Evolutionary conservation across 768 basidiomycete genomes (phyloP), one percentile per base, ranked within the genome.

Genomic region (Hysterangium stoloniferum): DNA sequence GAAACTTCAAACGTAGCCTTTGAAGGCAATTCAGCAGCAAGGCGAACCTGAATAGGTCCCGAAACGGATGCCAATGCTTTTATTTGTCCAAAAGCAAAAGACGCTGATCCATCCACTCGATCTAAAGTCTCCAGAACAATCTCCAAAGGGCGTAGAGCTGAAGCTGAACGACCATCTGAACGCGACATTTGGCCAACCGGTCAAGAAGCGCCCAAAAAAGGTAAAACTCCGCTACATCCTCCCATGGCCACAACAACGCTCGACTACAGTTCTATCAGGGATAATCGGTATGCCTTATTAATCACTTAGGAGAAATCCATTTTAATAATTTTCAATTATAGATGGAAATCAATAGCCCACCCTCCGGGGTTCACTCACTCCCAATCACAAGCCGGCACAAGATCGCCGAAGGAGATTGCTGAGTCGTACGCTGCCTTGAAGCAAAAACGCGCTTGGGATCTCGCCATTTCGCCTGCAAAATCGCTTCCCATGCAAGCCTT

Each of bases 401-500:
- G 41, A 35, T 42, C 47, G 9, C 46, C 31, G 24, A 54, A 56
- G 36, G 48, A 54, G 22, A 15, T 58, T 73, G 56, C 56, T 4
- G 68, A 66, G 19, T 78, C 79, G 3, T 81, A 87, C 57, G 77
- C 84, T 55, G 64, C 68, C 20, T 70, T 92, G 53, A 89, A 90
- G 62, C 78, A 78, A 56, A 82, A 77, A 59, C 81, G 87, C 24
- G 90, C 90, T 36, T 89, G 90, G 86, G 88, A 91, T 55, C 72
- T 88, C 35, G 90, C 90, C 33, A 76, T 83, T 43, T 71, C 78
- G 3, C 93, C 93, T 1, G 89, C 87, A 29, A 96, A 97, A 66
- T 80, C 82, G 12, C 74, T 97, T 24, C 93, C 93, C 3, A 96
- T 96, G 94, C 92, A 97, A 61, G 91, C 85, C 4, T 86, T 97